Evolutionary conservation across 495 filamentous ascomycete genomes (phyloP).

Genomic region (Neurospora pannonica): DNA sequence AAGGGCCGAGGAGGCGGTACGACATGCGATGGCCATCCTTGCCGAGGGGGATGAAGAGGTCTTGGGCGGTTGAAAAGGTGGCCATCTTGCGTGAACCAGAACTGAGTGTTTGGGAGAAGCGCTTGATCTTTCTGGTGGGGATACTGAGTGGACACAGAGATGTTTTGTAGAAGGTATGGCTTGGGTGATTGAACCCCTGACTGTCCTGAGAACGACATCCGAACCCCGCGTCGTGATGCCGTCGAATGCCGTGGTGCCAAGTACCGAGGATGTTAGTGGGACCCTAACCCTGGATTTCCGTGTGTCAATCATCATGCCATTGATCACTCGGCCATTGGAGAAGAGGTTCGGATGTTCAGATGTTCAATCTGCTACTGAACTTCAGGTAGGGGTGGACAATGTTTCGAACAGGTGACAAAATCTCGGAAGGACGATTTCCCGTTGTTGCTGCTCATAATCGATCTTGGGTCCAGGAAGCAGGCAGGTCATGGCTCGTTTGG

Average conservation of each 20-base stretch:
- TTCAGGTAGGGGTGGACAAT: not conserved
- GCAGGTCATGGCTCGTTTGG: not conserved
- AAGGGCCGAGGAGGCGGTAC: conserved; percentile 21
- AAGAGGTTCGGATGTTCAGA: not conserved
- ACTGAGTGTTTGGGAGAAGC: not conserved
- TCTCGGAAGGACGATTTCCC: not conserved
- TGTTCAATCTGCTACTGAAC: not conserved
- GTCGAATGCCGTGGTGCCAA: not conserved
- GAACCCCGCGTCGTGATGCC: not conserved
- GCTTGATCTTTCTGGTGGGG: no score
- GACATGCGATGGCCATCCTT: not conserved
- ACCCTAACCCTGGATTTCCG: not conserved
- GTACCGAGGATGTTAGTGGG: not conserved
- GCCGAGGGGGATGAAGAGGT: not conserved
- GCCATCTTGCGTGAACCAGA: not conserved
- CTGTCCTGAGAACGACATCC: not conserved
- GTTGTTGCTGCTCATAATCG: not conserved
- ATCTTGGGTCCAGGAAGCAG: not conserved
- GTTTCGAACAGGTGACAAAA: not conserved
- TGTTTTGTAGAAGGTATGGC: not conserved
- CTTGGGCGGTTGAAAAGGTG: not conserved
- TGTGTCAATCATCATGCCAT: not conserved
- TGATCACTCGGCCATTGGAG: not conserved
- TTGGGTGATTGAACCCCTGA: not conserved
- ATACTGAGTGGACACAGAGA: no score